Conservation (phyloP, 169 alveolate genomes). For the Cryptosporidium xiaoi region DNA sequence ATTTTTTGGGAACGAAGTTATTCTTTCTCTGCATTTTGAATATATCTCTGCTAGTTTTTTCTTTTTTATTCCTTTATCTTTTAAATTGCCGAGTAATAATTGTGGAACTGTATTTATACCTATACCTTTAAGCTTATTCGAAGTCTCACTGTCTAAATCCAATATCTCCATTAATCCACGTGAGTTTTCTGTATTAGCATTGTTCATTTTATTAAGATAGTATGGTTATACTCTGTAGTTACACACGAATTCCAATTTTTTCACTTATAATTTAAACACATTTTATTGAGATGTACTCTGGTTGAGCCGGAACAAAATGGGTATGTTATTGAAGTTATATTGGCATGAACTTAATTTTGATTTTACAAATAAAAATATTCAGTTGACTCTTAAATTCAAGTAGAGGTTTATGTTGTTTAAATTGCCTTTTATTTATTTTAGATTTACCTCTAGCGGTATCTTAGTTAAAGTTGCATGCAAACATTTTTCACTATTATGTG, state of each 20-base stretch:
- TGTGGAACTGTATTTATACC: constrained; percentile 56
- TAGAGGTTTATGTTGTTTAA: too few species aligned
- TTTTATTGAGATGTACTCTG: too few species aligned
- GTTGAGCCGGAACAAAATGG: too few species aligned
- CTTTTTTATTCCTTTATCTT: constrained; percentile 19
- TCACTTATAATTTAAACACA: too few species aligned
- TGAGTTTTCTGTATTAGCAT: neutral
- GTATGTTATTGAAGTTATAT: too few species aligned
- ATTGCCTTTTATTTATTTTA: too few species aligned
- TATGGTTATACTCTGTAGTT: too few species aligned
- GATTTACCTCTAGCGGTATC: too few species aligned
- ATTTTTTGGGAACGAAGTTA: constrained; percentile 37
- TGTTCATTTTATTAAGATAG: neutral
- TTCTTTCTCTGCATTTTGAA: constrained; percentile 52
- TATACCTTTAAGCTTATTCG: neutral
- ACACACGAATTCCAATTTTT: too few species aligned
- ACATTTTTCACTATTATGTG: too few species aligned
- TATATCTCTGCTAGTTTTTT: constrained; percentile 5
- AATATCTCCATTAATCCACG: constrained; percentile 9
- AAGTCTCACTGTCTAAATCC: constrained; percentile 42
- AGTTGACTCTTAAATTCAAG: neutral
- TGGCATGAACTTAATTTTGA: too few species aligned
- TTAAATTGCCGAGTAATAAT: constrained; percentile 20
- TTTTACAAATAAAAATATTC: neutral
- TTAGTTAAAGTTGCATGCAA: too few species aligned